Evolutionary conservation across 2,329 filamentous ascomycete genomes (phyloP).

Genomic region (Cladosporium halotolerans): DNA sequence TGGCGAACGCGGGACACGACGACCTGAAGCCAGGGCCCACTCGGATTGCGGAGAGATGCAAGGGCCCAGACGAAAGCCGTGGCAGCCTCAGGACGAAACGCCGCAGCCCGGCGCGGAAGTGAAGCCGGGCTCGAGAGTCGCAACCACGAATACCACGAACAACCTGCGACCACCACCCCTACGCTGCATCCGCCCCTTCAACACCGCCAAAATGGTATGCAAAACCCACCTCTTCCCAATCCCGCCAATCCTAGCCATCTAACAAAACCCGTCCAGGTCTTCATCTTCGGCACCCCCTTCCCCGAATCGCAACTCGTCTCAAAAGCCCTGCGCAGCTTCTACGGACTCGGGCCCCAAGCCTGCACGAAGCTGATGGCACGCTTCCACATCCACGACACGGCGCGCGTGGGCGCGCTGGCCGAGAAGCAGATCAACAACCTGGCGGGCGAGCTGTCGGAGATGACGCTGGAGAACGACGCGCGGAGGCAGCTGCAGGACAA

Average conservation of each 20-base stretch:
- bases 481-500: constrained; percentile 73
- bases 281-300: constrained; percentile 84
- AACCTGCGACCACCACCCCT: background rate
- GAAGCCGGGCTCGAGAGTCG: too few species aligned
- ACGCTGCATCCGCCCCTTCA: background rate
- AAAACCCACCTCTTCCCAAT: background rate
- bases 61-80: too few species aligned
- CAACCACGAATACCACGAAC: background rate
- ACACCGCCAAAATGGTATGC: constrained; percentile 9
- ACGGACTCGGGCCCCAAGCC: constrained; percentile 67
- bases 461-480: constrained; percentile 92
- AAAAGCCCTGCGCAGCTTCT: constrained; percentile 71
- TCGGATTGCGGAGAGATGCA: too few species aligned
- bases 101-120: too few species aligned
- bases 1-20: background rate
- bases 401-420: constrained; percentile 67
- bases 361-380: constrained; percentile 77
- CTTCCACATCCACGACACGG: constrained; percentile 77
- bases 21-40: too few species aligned
- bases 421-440: constrained; percentile 74
- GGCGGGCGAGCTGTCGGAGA: constrained; percentile 75
- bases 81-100: too few species aligned
- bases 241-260: background rate
- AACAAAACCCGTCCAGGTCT: constrained; percentile 29
- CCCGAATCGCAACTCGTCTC: constrained; percentile 69